These are phyloP conservation scores for Trifolium fragiferum DNA, from an alignment of 306 rosid genomes.

Conservation along the genomic window DNA sequence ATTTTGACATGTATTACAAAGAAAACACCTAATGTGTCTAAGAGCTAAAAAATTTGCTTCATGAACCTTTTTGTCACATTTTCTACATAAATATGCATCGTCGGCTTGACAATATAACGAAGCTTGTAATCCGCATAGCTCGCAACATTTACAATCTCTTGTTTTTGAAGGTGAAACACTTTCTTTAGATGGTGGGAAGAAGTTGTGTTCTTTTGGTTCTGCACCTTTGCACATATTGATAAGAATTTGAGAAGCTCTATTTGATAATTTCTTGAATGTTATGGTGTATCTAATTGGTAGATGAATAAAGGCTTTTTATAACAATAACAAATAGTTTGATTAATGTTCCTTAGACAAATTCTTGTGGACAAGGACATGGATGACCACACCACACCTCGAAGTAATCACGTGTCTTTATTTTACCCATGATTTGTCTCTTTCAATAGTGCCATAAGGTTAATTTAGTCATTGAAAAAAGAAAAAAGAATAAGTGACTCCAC, in stretches of 20 bases:
- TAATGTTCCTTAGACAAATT: constrained; percentile 22
- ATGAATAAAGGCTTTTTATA: constrained; percentile 43
- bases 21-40: constrained; percentile 77
- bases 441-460: constrained; percentile 20
- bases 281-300: constrained; percentile 9
- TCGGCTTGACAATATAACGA: constrained; percentile 85
- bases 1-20: constrained; percentile 71
- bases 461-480: constrained; percentile 21
- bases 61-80: constrained; percentile 82
- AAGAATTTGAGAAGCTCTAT: constrained; percentile 12
- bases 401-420: constrained; percentile 41
- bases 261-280: constrained; percentile 31
- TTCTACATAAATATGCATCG: constrained; percentile 72
- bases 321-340: constrained; percentile 3
- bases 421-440: constrained; percentile 27
- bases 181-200: constrained; percentile 25
- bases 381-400: constrained; percentile 46
- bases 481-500: constrained; percentile 46
- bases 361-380: constrained; percentile 50
- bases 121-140: constrained; percentile 68
- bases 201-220: constrained; percentile 42
- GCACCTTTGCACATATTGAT: constrained; percentile 69
- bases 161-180: background rate
- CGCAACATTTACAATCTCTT: constrained; percentile 51
- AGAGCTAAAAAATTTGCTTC: constrained; percentile 77